Evolutionary conservation across 169 alveolate species (phyloP).

Genomic region (Plasmodium vinckei): DNA sequence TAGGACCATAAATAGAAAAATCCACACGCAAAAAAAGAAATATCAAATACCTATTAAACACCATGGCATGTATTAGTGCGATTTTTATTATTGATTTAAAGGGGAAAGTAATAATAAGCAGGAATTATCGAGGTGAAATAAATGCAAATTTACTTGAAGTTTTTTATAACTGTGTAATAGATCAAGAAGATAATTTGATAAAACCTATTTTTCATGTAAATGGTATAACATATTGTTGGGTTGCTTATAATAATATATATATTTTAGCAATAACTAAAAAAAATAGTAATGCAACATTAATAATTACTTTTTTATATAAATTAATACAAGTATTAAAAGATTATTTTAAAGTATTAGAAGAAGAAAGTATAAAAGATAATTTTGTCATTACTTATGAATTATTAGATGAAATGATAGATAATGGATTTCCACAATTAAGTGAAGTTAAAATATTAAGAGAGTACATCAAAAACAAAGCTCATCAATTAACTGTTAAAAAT

Average conservation of each 20-base stretch:
- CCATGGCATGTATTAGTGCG: slow-evolving; percentile 93
- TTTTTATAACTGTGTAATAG: slow-evolving; percentile 93
- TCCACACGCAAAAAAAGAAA: too few relatives aligned
- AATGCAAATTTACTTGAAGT: slow-evolving; percentile 84
- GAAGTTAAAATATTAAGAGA: slow-evolving; percentile 86
- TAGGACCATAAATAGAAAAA: slow-evolving; percentile 6
- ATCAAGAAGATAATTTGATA: slow-evolving; percentile 94
- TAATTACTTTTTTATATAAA: slow-evolving; percentile 82
- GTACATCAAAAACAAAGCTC: slow-evolving; percentile 91
- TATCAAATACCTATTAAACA: not conserved
- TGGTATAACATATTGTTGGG: slow-evolving; percentile 97
- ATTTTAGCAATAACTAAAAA: slow-evolving; percentile 88
- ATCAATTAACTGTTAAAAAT: slow-evolving; percentile 84
- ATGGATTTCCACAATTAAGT: slow-evolving; percentile 99
- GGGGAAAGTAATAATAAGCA: slow-evolving; percentile 92
- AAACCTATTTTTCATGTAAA: slow-evolving; percentile 96
- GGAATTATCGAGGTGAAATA: slow-evolving; percentile 92
- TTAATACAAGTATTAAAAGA: slow-evolving; percentile 91
- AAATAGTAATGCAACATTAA: slow-evolving; percentile 83
- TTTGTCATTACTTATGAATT: slow-evolving; percentile 98
- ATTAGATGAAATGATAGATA: slow-evolving; percentile 99
- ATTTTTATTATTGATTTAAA: slow-evolving; percentile 93
- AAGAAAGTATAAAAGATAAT: slow-evolving; percentile 98
- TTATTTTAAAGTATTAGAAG: slow-evolving; percentile 97
- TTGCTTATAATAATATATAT: slow-evolving; percentile 95